Base-by-base conservation (phyloP, 1,284 basidiomycete species). In the Microbotryomycetes sp. region DNA sequence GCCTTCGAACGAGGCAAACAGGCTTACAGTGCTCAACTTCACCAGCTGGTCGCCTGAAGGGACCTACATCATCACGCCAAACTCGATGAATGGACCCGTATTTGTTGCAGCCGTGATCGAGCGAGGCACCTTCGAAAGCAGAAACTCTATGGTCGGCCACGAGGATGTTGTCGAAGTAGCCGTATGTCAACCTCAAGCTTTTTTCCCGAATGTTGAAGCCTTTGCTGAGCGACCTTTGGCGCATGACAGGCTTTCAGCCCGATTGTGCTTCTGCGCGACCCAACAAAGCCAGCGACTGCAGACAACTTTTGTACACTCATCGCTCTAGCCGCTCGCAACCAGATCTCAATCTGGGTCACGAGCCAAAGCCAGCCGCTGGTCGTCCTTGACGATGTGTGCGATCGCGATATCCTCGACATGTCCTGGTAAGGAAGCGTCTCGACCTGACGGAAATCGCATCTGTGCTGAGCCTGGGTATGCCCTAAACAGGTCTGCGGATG, bases 141-240 rank as follows among this genome's bases (percentile, higher is more conserved):
- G 92, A 61, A 70, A 73, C 15, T 91, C 88, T 66, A 81, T 99
- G 56, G 93, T 98, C 47, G 94, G 94, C 0, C 94, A 99, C 73
- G 91, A 94, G 74, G 96, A 97, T 71, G 94, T 92, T 0, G 88
- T 98, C n/a, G 88, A 96, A 78, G 92, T 96, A 51, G 89, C 91
- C 21, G 89, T 89, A 72, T 71, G 87, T 73, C 7, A 18, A 31
- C 24, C 15, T 21, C 49, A 23, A 28, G 1, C 68, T 70, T 41
- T 65, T 74, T n/a, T n/a, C n/a, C n/a, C n/a, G n/a, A n/a, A n/a
- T n/a, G n/a, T n/a, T n/a, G n/a, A n/a, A n/a, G n/a, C n/a, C n/a
- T n/a, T n/a, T n/a, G n/a, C n/a, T n/a, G n/a, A n/a, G n/a, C n/a
- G n/a, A n/a, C n/a, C 11, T 41, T 41, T 41, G 35, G 35, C 35